phyloP scores from a whole-genome alignment of 768 basidiomycete genomes.

The Baorangia bicolor region DNA sequence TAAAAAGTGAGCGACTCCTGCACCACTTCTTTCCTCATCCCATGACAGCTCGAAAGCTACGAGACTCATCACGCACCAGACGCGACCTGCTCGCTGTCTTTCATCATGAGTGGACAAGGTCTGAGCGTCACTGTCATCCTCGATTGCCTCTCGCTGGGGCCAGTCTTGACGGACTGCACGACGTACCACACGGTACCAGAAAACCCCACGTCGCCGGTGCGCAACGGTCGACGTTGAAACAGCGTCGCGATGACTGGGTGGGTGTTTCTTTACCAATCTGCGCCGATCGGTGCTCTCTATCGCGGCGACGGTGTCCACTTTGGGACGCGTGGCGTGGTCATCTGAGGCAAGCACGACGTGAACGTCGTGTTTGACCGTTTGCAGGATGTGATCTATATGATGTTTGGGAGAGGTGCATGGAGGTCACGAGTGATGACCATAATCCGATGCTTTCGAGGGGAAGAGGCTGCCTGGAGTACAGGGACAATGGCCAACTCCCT shows the following conservation, averaged over 20 bases:
- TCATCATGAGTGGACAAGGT: constrained; percentile 28
- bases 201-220: constrained; percentile 1
- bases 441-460: too few relatives aligned
- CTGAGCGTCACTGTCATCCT: constrained; percentile 22
- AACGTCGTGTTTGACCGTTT: neutral
- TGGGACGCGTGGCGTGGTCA: neutral
- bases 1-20: neutral
- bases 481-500: too few relatives aligned
- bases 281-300: constrained; percentile 6
- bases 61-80: constrained; percentile 19
- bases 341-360: neutral
- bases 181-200: constrained; percentile 18
- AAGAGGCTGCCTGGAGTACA: too few relatives aligned
- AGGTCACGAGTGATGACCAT: too few relatives aligned
- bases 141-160: constrained; percentile 19
- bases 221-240: constrained; percentile 11
- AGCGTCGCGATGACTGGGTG: constrained; percentile 18
- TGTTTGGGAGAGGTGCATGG: neutral
- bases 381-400: neutral
- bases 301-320: constrained; percentile 1
- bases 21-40: neutral
- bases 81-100: constrained; percentile 3
- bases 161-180: constrained; percentile 16
- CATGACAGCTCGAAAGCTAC: constrained; percentile 18
- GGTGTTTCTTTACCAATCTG: neutral